Evolutionary conservation across 1,284 basidiomycete genomes (phyloP), one percentile per base, ranked within the genome.

Genomic region (Mycena citricolor): DNA sequence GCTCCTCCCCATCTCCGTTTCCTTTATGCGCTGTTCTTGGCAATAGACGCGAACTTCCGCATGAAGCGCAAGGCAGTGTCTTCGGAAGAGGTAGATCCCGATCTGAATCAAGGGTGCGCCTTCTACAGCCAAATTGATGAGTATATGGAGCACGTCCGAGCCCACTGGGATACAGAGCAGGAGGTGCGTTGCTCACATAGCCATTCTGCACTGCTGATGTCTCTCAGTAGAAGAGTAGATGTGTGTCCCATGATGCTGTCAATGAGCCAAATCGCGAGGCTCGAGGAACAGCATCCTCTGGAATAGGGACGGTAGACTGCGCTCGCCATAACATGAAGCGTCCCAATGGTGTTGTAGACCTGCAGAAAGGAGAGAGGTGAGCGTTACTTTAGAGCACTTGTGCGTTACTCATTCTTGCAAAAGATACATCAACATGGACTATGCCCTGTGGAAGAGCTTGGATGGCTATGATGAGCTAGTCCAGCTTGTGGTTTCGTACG

Each of bases 21-120:
- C 46, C 42, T 63, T 0, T 60, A 59, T 38, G 48, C 49, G 5
- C 40, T 61, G 0, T 58, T 58, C 25, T 34, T 63, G 5, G 57
- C 54, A 14, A 46, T 61, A 4, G 61, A 64, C 19, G 52, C 56
- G 8, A 55, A 55, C 42, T 67, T 67, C 42, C 38, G 56, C 2
- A 40, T 60, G 10, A 51, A 54, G 21, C 44, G 36, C 3, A 58
- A 59, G 34, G 32, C 54, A 12, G 50, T 58, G 4, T 55, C 54
- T 1, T 28, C 49, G 4, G 44, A 57, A 1, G 56, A 54, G n/a
- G 29, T 34, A 4, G 49, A 59, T 17, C 52, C 61, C 5, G 44
- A 39, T 1, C 44, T 60, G 26, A 38, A 25, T 2, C 16, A 34
- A 1, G 61, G 60, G 0, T 47, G 45, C 47, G 36, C 55, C 0